Base-by-base conservation (phyloP, 108 stramenopile species). In the Craspedostauros australis region DNA sequence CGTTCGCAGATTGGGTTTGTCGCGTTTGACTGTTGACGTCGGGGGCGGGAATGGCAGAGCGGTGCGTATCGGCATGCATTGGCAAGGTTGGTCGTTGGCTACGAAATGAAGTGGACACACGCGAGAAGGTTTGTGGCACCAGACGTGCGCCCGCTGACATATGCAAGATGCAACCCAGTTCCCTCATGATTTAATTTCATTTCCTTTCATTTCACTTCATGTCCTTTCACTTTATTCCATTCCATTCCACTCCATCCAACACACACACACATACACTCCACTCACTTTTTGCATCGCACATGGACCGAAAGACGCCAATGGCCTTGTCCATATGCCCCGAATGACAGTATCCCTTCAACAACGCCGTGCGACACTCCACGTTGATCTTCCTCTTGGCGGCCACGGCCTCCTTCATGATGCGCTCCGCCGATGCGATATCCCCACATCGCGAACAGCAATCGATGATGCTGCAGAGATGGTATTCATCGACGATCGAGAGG, bases 381-480 rank as follows among this genome's bases (percentile, higher is more conserved):
- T 44, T 75, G 5, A 71, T 32, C 0, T 38, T 14, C 24, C 31
- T 61, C 28, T 46, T 61, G 27, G 21, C 31, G 8, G 37, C 43
- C 41, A 15, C 29, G 30, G 54, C n/a, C 14, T 47, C 36, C 24
- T 60, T 42, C 0, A 71, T 26, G n/a, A 76, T 25, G 28, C 53
- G 40, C 42, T 81, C 60, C 15, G 69, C 71, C 37, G 75, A 62
- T 54, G 38, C 12, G 5, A 88, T 69, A 16, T 75, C 64, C 12
- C 91, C 91, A 57, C 91, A 88, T 50, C 86, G 52, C 12, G 84
- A 75, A 54, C 80, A 76, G 49, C 82, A 88, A 47, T 92, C 91
- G 0, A 92, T 56, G n/a, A 84, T 64, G 20, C 83, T 86, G 60
- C 84, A 80, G 7, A 75, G 79, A 69, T 92, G 91, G 49, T 88